Evolutionary conservation across 2,329 filamentous ascomycete genomes (phyloP), one percentile per base, ranked within the genome.

Genomic region (Eutypella sp.): DNA sequence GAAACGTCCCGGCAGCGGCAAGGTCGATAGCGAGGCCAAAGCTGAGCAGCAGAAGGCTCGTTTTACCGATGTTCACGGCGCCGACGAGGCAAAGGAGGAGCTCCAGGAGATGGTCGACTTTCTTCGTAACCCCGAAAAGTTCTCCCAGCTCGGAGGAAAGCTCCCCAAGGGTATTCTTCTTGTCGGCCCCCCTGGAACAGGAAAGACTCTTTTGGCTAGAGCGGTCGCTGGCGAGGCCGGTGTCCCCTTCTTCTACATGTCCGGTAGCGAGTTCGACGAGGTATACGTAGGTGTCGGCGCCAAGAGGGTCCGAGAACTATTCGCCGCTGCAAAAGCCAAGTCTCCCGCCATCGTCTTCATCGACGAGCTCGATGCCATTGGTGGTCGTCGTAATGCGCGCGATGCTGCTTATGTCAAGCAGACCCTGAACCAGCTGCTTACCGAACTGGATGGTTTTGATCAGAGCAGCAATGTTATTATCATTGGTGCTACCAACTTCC

Each of bases 211-310:
- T 34, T 80, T 99, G 50, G 93, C 93, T 52, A 85, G 93, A 60
- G 95, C 93, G 45, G 93, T 99, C 49, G 93, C 93, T 40, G 93
- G 93, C 43, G 93, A 99, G 72, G 91, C 93, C 44, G 93, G 92
- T 46, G 93, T 99, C 16, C 93, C 93, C 1, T 99, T 99, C 77
- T 99, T 97, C 77, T 99, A 96, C 78, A 97, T 99, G 92, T 99
- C 93, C 61, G 93, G 93, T 42, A 95, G 89, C 47, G 93, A 99
- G 66, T 99, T 99, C 63, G 93, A 99, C 61, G 93, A 99, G 68
- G 86, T 99, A 43, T 99, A 96, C 61, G 95, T 99, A 29, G 93
- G 93, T 63, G 93, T 99, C 44, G 90, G 91, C 62, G 90, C 90
- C 39, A 96, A 99, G 75, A 87, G 93, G 61, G 92, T 99, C 41